These are phyloP conservation scores for Elaeis oleifera DNA, from an alignment of 202 grass and related monocot species.

Conservation along the genomic window DNA sequence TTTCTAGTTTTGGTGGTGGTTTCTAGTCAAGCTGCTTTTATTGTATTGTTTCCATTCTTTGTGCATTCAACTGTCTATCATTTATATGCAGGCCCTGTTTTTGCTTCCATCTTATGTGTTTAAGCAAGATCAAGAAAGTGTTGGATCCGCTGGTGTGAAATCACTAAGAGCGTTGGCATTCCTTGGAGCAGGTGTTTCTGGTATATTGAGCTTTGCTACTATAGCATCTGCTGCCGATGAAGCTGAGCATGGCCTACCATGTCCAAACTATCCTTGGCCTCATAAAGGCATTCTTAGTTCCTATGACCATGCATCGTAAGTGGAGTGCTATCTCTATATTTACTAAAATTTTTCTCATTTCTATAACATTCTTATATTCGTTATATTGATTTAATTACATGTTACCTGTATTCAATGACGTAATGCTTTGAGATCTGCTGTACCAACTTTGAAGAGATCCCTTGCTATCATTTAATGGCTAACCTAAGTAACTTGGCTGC, in stretches of 20 bases:
- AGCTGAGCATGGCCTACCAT: constrained; percentile 27
- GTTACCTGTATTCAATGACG: too few species aligned
- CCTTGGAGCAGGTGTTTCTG: constrained; percentile 65
- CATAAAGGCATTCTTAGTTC: constrained; percentile 21
- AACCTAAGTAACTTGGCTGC: too few species aligned
- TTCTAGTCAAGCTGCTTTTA: too few species aligned
- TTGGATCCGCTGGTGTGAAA: constrained; percentile 2
- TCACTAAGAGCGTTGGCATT: constrained; percentile 58
- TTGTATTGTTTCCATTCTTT: not conserved
- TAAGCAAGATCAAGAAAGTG: constrained; percentile 6
- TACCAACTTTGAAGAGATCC: too few species aligned
- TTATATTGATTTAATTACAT: too few species aligned
- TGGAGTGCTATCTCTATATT: too few species aligned
- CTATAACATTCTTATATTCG: too few species aligned
- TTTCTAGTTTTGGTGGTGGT: not conserved
- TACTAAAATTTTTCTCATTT: too few species aligned
- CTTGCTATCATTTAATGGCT: too few species aligned
- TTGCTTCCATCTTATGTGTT: constrained; percentile 8
- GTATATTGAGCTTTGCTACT: constrained; percentile 65
- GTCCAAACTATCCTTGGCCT: constrained; percentile 45
- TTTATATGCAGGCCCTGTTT: constrained; percentile 9
- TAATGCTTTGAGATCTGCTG: too few species aligned
- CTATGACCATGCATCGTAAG: not conserved
- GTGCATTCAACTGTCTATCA: not conserved
- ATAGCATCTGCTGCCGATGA: constrained; percentile 84